Conservation (phyloP, 495 filamentous ascomycete species). For the Thermothielavioides terrestris region DNA sequence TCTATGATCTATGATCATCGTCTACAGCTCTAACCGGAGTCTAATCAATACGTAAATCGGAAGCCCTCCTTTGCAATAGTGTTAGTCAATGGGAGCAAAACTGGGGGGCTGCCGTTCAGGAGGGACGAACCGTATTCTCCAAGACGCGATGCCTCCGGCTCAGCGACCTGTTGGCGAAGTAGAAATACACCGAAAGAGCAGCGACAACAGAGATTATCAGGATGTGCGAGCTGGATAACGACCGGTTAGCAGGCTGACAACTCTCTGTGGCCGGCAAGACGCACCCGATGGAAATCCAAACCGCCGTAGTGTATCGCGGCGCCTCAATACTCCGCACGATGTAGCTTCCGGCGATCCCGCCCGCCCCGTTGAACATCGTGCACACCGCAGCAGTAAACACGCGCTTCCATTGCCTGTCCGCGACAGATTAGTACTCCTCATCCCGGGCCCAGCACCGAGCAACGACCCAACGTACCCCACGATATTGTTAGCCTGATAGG, state of each 20-base stretch:
- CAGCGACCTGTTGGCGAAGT: constrained; percentile 42
- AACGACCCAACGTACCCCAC: constrained; percentile 27
- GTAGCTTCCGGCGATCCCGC: constrained; percentile 68
- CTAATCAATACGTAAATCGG: constrained; percentile 16
- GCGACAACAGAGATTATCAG: constrained; percentile 55
- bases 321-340: constrained; percentile 62
- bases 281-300: constrained; percentile 63
- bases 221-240: constrained; percentile 42
- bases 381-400: constrained; percentile 61
- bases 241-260: not conserved
- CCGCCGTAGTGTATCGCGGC: constrained; percentile 58
- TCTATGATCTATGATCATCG: not conserved
- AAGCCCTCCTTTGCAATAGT: constrained; percentile 14
- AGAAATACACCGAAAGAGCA: constrained; percentile 55
- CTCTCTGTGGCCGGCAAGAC: not conserved
- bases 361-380: constrained; percentile 63
- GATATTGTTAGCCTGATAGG: constrained; percentile 66
- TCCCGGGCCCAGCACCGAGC: constrained; percentile 4
- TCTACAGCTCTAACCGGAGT: not conserved
- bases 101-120: not conserved
- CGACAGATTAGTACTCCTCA: constrained; percentile 2
- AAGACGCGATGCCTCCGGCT: not conserved
- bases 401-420: constrained; percentile 60
- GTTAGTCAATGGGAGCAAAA: not conserved
- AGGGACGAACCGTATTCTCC: constrained; percentile 15